Evolutionary conservation across 495 filamentous ascomycete species (phyloP), one percentile per base, ranked within the genome.

Genomic region (Penicillium lividum): DNA sequence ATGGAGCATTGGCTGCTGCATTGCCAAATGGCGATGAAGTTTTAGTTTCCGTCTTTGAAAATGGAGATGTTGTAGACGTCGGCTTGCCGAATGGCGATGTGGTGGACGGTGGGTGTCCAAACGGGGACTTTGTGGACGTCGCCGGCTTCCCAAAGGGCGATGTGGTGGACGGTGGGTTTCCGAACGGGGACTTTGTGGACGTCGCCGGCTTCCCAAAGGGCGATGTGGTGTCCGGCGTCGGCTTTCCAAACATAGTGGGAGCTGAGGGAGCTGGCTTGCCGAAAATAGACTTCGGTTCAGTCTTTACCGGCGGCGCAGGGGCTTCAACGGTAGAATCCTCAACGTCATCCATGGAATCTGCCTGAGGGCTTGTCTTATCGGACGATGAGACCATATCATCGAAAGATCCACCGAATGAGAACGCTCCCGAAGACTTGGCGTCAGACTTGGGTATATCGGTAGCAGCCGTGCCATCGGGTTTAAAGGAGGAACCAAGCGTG

Each of bases 401-500:
- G 51, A 73, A 63, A 11, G 67, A 64, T n/a, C 29, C 55, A 45
- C 69, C 73, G 28, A 77, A 58, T 9, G 70, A 71, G 52, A 80
- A 76, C 10, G 75, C 45, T 1, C 72, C 71, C 2, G 65, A 61
- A 40, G 70, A 70, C 13, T 72, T 57, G 51, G 77, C 76, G 13
- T 73, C 74, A 18, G 81, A 71, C 38, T 83, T 81, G 9, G 84
- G 78, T 18, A 71, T 72, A 60, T 88, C 85, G 59, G 88, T 85
- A 49, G 81, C 82, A 27, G 82, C 82, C 51, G 80, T 75, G 8
- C 80, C 81, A 66, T 96, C 93, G 30, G 79, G 79, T 69, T 94
- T 92, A 73, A 97, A 97, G 13, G 85, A 88, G 44, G 88, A 89
- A 3, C 83, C 86, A 22, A 97, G 79, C 27, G 85, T 84, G 68